Evolutionary conservation across 108 stramenopile genomes (phyloP), one percentile per base, ranked within the genome.

Genomic region (Cyclotella baltica): DNA sequence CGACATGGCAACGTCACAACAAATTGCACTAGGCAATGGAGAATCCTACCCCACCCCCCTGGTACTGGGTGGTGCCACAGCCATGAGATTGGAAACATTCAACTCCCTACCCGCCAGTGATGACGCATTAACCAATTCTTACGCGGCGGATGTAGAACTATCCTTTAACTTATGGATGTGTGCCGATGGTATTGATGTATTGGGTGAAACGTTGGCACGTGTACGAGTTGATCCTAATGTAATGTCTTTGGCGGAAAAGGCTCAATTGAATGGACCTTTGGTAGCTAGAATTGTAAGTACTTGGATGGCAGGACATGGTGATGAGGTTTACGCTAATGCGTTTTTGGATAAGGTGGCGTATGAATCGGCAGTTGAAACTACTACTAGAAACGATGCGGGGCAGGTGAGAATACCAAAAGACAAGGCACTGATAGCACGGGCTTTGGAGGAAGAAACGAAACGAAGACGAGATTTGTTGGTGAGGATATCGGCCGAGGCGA

Each of bases 151-250:
- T 77, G 30, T 95, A 31, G 91, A 95, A 64, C 51, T 95, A 35
- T 69, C 91, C 3, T 72, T 95, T 36, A 92, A 92, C 71, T 62
- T 95, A 25, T 95, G 94, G 94, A 80, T 95, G 74, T 95, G 94
- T 80, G 94, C 84, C 15, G 94, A 95, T 81, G 94, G 94, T 6
- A 91, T 95, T 35, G 92, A 95, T 72, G 88, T 95, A 27, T 28
- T 85, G 34, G 53, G 20, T 35, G 46, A 23, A 10, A 66, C 38
- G 20, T 37, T 85, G 20, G 73, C 86, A 35, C 70, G 85, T 19
- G 88, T 75, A 3, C 46, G 55, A 23, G 76, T 84, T 10, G 71
- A 72, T 66, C 63, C 67, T 55, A 20, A 38, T 68, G 36, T 76
- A 36, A 43, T 77, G 48, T n/a, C 76, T 48, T 18, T 47, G 53